Conservation (phyloP, 1,284 basidiomycete species). For the Psilocybe mexicana region DNA sequence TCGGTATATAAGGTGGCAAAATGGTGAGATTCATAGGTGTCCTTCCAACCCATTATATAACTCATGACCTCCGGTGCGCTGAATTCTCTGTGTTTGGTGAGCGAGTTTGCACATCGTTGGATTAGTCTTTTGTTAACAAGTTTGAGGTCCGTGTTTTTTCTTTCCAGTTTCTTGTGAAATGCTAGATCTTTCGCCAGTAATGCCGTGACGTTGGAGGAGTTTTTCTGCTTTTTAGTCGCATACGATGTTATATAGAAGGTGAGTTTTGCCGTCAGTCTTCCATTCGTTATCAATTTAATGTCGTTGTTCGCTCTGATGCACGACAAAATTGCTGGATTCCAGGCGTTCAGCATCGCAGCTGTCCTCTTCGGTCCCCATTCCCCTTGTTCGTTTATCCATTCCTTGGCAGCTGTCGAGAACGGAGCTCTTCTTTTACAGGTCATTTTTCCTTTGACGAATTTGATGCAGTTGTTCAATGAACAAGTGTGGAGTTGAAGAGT, state of each 20-base stretch:
- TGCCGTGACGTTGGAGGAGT: slow-evolving; percentile 10
- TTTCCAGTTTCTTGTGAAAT: not conserved
- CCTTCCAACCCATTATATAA: slow-evolving; percentile 16
- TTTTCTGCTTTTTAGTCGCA: slow-evolving; percentile 16
- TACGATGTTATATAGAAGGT: slow-evolving; percentile 14
- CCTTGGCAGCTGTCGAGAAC: not conserved
- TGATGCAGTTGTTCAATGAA: not conserved
- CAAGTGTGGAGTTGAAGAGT: slow-evolving; percentile 14
- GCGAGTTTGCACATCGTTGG: slow-evolving; percentile 18
- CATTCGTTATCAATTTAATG: slow-evolving; percentile 11
- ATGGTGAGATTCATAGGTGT: slow-evolving; percentile 8
- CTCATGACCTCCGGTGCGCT: slow-evolving; percentile 33
- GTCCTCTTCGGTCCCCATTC: slow-evolving; percentile 27
- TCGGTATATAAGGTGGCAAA: no score
- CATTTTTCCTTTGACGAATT: not conserved
- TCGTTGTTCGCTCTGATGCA: slow-evolving; percentile 9
- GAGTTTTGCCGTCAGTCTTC: slow-evolving; percentile 3
- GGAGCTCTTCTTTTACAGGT: slow-evolving; percentile 15
- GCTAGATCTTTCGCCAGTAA: slow-evolving; percentile 9
- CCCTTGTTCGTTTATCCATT: slow-evolving; percentile 17
- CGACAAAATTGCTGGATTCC: slow-evolving; percentile 5
- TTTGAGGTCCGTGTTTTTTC: not conserved
- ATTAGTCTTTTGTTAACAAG: not conserved
- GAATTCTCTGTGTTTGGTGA: slow-evolving; percentile 38
- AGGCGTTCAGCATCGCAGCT: slow-evolving; percentile 26